Evolutionary conservation across 306 rosid genomes (phyloP).

Genomic region (Trifolium fragiferum): DNA sequence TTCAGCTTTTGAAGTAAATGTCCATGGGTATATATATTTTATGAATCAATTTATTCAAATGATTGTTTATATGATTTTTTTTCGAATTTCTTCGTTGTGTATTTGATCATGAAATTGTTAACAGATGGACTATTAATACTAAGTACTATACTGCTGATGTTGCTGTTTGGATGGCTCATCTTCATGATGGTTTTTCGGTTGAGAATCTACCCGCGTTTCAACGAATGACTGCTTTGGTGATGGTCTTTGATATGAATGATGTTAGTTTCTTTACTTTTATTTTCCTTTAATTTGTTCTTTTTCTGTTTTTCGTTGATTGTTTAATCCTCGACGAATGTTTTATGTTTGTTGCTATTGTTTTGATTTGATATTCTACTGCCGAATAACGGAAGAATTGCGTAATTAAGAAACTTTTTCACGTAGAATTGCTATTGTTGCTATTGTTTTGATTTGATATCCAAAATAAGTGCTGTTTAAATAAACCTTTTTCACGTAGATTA

Average conservation of each 20-base stretch:
- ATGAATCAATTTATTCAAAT: conserved; percentile 9
- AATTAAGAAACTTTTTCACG: no score
- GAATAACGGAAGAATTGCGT: neutral
- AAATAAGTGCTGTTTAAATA: neutral
- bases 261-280: conserved; percentile 52
- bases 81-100: neutral
- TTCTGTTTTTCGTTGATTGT: neutral
- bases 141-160: conserved; percentile 87
- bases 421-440: no score
- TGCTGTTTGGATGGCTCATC: conserved; percentile 75
- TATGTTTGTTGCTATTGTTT: neutral
- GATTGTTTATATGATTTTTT: conserved; percentile 18
- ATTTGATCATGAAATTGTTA: conserved; percentile 14
- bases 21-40: conserved; percentile 66
- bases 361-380: neutral
- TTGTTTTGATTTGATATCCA: conserved; percentile 2
- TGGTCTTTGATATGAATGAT: conserved; percentile 84
- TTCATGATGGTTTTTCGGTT: conserved; percentile 62
- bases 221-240: conserved; percentile 71
- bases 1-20: conserved; percentile 57
- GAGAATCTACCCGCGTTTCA: conserved; percentile 52
- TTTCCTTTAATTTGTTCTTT: conserved; percentile 11
- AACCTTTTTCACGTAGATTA: neutral
- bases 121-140: conserved; percentile 82
- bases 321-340: neutral